These are phyloP conservation scores for Hibiscus syriacus DNA, from an alignment of 345 rosid species.

Conservation along the genomic window DNA sequence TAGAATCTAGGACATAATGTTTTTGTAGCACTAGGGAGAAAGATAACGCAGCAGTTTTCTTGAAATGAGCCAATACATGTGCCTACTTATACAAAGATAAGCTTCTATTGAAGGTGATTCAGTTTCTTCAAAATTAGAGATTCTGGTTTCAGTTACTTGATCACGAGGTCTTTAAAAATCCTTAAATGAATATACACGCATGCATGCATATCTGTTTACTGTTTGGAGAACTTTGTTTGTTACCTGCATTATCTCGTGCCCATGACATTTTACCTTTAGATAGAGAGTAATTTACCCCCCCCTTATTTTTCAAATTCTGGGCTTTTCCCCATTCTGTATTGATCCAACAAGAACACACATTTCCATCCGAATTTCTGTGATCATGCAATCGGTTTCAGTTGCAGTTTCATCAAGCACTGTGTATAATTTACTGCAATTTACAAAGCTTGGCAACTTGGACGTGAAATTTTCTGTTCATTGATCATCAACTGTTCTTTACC, in stretches of 20 bases:
- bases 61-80: constrained; percentile 9
- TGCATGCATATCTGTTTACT: too few species aligned
- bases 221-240: background rate
- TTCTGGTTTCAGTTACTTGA: too few species aligned
- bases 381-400: background rate
- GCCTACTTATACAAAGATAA: background rate
- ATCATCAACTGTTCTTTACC: background rate
- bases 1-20: constrained; percentile 19
- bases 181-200: too few species aligned
- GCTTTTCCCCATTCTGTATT: background rate
- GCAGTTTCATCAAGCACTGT: background rate
- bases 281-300: background rate
- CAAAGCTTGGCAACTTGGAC: background rate
- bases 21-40: constrained; percentile 7
- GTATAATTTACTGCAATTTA: background rate
- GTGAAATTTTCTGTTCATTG: background rate
- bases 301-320: background rate
- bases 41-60: constrained; percentile 3
- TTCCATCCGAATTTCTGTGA: background rate
- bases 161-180: too few species aligned
- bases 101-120: constrained; percentile 2
- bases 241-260: background rate
- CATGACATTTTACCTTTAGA: background rate
- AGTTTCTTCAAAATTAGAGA: constrained; percentile 8
- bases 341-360: background rate